Evolutionary conservation across 2,329 filamentous ascomycete genomes (phyloP).

Genomic region (Claviceps monticola): DNA sequence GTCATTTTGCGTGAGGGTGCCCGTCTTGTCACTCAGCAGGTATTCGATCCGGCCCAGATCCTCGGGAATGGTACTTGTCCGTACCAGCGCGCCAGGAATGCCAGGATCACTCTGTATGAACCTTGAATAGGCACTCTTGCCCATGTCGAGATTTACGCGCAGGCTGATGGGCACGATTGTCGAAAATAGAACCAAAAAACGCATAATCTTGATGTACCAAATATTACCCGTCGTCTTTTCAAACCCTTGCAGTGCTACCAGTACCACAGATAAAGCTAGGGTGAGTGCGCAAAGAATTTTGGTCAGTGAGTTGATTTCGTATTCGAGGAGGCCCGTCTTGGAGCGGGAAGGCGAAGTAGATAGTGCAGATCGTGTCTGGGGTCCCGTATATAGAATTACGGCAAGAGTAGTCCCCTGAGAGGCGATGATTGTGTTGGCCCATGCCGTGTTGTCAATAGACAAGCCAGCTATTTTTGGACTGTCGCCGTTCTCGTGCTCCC

Average conservation of each 20-base stretch:
- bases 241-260: slow-evolving; percentile 81
- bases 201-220: slow-evolving; percentile 97
- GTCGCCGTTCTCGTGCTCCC: slow-evolving; percentile 9
- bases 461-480: slow-evolving; percentile 51
- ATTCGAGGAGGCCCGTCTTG: slow-evolving; percentile 85
- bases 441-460: slow-evolving; percentile 93
- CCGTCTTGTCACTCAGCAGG: slow-evolving; percentile 90
- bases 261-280: slow-evolving; percentile 67
- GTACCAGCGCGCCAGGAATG: slow-evolving; percentile 83
- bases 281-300: slow-evolving; percentile 92
- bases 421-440: slow-evolving; percentile 95
- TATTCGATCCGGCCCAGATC: slow-evolving; percentile 94
- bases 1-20: slow-evolving; percentile 94
- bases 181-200: slow-evolving; percentile 97
- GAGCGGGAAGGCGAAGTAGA: slow-evolving; percentile 86
- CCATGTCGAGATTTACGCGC: slow-evolving; percentile 92
- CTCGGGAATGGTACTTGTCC: slow-evolving; percentile 94
- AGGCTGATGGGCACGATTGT: slow-evolving; percentile 96
- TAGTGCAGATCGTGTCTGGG: slow-evolving; percentile 83
- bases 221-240: slow-evolving; percentile 47
- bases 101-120: slow-evolving; percentile 87
- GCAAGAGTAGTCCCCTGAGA: slow-evolving; percentile 82
- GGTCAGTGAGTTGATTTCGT: slow-evolving; percentile 92
- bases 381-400: slow-evolving; percentile 86
- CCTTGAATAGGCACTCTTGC: slow-evolving; percentile 88